Evolutionary conservation across 345 rosid genomes (phyloP), one percentile per base, ranked within the genome.

Genomic region (Streptanthus diversifolius): DNA sequence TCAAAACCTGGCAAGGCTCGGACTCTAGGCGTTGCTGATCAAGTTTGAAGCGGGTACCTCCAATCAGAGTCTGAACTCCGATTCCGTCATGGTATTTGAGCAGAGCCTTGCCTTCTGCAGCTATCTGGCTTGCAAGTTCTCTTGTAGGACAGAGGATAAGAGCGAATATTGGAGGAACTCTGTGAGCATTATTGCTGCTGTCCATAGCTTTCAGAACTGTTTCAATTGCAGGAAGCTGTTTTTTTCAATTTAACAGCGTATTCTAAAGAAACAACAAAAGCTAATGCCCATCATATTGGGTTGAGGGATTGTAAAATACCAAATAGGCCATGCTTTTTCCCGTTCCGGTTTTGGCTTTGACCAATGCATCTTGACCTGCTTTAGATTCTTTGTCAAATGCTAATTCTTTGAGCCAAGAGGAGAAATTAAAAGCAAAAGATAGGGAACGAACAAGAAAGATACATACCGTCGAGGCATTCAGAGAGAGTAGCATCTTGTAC

Each of bases 221-320:
- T 95, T 95, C 98, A 92, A 90, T 88, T 57, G 96, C 98, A 79
- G 98, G 99, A 85, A 92, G 90, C 99, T 95, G 89, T 7, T 84
- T 86, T 83, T 80, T 6, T 71, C 24, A 74, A 79, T 83, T 87
- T 84, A 84, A 78, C 72, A 71, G 84, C 63, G 68, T 75, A 58
- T 69, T 60, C 77, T 76, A 73, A 73, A 73, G 37, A 73, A 74
- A 35, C 11, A 64, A 61, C 21, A 73, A 63, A 45, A 72, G 69
- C 55, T 48, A 76, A 43, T 71, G 18, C 12, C 4, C 21, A 39
- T 18, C 17, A 30, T 9, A 11, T 57, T 24, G 25, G 24, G 72
- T 25, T 4, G 21, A 76, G 65, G 65, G 58, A 57, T 62, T 25
- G 72, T 70, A 71, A 61, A 22, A 35, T 90, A 95, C 99, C 98